phyloP scores from a whole-genome alignment of 148 eudicot genomes.

The Cornus florida region DNA sequence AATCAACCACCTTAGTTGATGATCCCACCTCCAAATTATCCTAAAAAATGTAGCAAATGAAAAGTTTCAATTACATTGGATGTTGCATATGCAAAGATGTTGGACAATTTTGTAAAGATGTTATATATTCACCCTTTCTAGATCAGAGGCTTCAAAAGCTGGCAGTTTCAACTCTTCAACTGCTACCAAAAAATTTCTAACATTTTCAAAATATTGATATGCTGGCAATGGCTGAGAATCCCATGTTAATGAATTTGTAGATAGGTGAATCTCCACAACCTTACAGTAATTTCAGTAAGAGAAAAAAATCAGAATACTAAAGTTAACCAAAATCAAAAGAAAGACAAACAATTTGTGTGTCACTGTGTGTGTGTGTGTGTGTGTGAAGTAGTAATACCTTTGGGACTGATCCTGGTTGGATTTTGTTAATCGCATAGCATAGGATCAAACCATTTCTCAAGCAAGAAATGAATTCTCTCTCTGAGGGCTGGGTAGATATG shows the following conservation, averaged over 20 bases:
- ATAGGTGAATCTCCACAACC: conserved; percentile 64
- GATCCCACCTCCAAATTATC: conserved; percentile 74
- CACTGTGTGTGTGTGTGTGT: not conserved
- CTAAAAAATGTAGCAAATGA: conserved; percentile 25
- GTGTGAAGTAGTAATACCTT: conserved; percentile 49
- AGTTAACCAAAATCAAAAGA: not conserved
- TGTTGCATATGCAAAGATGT: not conserved
- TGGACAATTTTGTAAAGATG: not conserved
- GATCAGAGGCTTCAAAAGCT: conserved; percentile 82
- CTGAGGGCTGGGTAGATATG: conserved; percentile 59
- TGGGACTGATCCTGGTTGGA: conserved; percentile 76
- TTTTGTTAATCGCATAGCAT: conserved; percentile 82
- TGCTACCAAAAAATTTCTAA: conserved; percentile 74
- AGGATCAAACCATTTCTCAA: conserved; percentile 87
- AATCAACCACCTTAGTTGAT: conserved; percentile 71
- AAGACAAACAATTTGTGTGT: not conserved
- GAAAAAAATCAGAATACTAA: not conserved
- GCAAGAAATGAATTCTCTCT: conserved; percentile 82
- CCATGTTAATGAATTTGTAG: conserved; percentile 49
- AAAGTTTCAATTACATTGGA: not conserved
- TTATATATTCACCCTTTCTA: conserved; percentile 58
- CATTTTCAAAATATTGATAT: conserved; percentile 95
- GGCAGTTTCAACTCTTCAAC: conserved; percentile 70
- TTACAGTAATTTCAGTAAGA: conserved; percentile 7
- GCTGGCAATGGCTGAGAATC: conserved; percentile 94